Evolutionary conservation across 169 alveolate genomes (phyloP).

Genomic region (Amoebophrya sp.): DNA sequence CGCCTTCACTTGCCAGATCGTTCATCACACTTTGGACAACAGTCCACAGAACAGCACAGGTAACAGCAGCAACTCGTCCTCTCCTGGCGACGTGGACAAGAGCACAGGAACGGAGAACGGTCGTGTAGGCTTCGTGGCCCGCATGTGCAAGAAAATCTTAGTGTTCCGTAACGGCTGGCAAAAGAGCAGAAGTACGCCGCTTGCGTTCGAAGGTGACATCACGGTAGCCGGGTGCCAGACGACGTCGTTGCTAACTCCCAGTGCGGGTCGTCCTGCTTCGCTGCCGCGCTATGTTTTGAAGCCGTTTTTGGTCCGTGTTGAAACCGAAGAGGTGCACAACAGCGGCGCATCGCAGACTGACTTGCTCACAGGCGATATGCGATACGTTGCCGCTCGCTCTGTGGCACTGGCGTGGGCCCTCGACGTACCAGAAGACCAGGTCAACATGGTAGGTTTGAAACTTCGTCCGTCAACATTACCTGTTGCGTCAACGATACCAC

Average conservation of each 20-base stretch:
- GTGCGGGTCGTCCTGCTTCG: neutral
- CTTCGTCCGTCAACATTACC: too few relatives aligned
- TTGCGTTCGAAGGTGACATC: neutral
- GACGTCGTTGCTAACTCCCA: neutral
- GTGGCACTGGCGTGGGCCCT: neutral
- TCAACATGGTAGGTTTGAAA: neutral
- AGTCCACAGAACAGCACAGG: too few relatives aligned
- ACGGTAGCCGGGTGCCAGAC: neutral
- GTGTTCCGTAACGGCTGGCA: constrained; percentile 21
- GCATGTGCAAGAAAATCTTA: neutral
- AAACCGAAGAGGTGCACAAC: neutral
- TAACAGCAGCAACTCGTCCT: too few relatives aligned
- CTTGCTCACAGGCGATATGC: neutral
- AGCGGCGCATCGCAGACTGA: neutral
- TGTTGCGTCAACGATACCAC: too few relatives aligned
- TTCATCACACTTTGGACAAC: too few relatives aligned
- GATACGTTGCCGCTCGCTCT: neutral
- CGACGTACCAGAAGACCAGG: constrained; percentile 13
- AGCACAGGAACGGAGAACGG: neutral
- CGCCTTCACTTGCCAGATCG: neutral
- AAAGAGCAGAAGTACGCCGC: neutral
- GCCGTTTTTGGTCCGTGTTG: neutral
- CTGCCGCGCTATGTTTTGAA: neutral
- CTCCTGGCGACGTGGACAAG: too few relatives aligned
- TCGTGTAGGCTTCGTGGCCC: neutral